phyloP scores from a whole-genome alignment of 108 stramenopile genomes.

The Skeletonema tropicum region DNA sequence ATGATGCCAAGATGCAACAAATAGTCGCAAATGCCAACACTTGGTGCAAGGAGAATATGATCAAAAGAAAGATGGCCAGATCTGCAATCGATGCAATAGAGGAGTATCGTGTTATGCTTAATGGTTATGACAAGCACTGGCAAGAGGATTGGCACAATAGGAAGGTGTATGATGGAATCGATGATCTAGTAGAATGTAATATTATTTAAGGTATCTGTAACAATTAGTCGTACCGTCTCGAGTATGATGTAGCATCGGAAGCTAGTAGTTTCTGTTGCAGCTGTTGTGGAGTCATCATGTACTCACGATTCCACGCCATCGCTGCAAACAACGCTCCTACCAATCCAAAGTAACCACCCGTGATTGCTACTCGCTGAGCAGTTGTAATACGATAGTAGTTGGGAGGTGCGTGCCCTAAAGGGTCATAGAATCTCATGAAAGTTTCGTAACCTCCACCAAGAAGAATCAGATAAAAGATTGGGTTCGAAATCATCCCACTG shows the following conservation, averaged over 20 bases:
- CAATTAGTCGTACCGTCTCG: conserved; percentile 11
- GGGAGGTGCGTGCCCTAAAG: conserved; percentile 57
- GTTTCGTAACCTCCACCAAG: conserved; percentile 84
- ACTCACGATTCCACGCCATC: conserved; percentile 80
- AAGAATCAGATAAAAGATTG: conserved; percentile 90
- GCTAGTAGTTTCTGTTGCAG: conserved; percentile 28
- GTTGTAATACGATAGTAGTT: conserved; percentile 78
- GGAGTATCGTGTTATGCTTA: conserved; percentile 17
- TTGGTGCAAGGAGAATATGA: conserved; percentile 51
- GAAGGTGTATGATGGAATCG: not conserved
- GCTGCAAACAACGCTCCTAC: conserved; percentile 74
- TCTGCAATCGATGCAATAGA: conserved; percentile 28
- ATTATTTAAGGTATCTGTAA: not conserved
- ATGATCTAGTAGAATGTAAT: conserved; percentile 28
- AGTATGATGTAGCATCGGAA: conserved; percentile 10
- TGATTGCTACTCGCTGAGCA: conserved; percentile 60
- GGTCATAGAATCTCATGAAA: conserved; percentile 80
- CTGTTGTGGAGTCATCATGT: conserved; percentile 76
- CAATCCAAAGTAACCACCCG: conserved; percentile 81
- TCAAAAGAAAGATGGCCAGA: conserved; percentile 7
- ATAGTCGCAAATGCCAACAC: conserved; percentile 49
- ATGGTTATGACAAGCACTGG: conserved; percentile 17
- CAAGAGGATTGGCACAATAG: not conserved
- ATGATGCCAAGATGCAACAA: conserved; percentile 29
- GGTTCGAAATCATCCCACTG: conserved; percentile 78